Evolutionary conservation across 2,329 filamentous ascomycete genomes (phyloP), one percentile per base, ranked within the genome.

Genomic region (Monosporascus ibericus): DNA sequence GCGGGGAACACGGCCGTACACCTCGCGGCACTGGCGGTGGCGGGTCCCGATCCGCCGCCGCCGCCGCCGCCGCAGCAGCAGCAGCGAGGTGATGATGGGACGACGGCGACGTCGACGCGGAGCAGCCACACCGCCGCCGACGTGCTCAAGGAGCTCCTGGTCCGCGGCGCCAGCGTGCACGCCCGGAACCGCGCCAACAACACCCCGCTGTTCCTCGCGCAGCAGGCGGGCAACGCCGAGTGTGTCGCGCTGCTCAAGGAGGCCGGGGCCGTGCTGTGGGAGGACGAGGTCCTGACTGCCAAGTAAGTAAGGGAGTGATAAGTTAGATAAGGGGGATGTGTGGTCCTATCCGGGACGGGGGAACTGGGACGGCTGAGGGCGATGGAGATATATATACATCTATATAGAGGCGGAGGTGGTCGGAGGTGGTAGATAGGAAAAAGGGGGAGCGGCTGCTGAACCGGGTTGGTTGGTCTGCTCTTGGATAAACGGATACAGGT

Each of bases 1-100:
- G 87, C 87, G 20, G 88, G 89, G 47, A 94, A 92, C 70, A 92
- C 89, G 25, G 77, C 76, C 4, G 70, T 82, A 38, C 81, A 84
- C 62, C 74, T 84, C 2, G 81, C 80, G 1, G 78, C 80, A 30
- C 75, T 82, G 5, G 74, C 77, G 1, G 24, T 76, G 30, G 30
- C 30, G 30, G 30, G n/a, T n/a, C 14, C 20, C 44, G 47, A 18
- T 25, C 9, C 9, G 8, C 47, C n/a, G 37, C 36, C 14, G 24
- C 48, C 57, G 24, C 9, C 9, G 8, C 47, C n/a, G 37, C 36
- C 14, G 24, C 48, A 56, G 24, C 24, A 24, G 24, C 24, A 3
- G 67, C 20, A 38, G 40, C 24, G 6, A 30, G 22, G 22, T 9
- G 25, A n/a, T 7, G 25, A 6, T 24, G 22, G 22, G 22, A 24